phyloP scores from a whole-genome alignment of 345 rosid species.

The Arabidopsis suecica region DNA sequence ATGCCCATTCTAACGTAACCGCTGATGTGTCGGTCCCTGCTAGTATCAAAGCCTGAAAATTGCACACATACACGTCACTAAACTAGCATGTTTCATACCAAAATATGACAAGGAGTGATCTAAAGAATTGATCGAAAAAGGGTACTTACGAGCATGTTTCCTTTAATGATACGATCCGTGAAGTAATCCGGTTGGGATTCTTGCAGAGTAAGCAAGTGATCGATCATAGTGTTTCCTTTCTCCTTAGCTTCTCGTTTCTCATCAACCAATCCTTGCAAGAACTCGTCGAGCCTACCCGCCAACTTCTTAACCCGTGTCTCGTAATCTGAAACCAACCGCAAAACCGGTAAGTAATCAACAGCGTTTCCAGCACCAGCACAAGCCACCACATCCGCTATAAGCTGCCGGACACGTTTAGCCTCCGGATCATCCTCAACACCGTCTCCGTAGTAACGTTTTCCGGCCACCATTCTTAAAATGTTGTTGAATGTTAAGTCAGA shows the following conservation, averaged over 20 bases:
- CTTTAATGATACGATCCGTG: conserved; percentile 59
- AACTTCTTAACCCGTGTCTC: conserved; percentile 44
- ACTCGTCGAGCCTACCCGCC: conserved; percentile 42
- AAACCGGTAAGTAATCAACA: conserved; percentile 54
- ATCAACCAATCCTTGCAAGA: conserved; percentile 61
- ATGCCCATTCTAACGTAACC: conserved; percentile 56
- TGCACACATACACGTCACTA: background rate
- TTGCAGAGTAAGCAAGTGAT: conserved; percentile 64
- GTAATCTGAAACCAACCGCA: conserved; percentile 48
- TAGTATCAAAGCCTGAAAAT: conserved; percentile 45
- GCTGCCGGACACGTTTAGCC: conserved; percentile 46
- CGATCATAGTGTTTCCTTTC: conserved; percentile 48
- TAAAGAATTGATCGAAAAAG: background rate
- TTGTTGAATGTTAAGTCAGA: conserved; percentile 51
- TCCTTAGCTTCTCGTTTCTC: conserved; percentile 44
- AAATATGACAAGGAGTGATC: background rate
- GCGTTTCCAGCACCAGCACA: conserved; percentile 46
- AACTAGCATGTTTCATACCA: background rate
- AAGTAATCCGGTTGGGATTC: conserved; percentile 57
- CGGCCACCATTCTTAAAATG: conserved; percentile 53
- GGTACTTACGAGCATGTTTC: conserved; percentile 45
- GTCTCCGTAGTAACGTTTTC: conserved; percentile 63
- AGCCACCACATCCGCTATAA: conserved; percentile 44
- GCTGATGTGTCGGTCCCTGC: conserved; percentile 59
- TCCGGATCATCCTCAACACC: conserved; percentile 44